These are phyloP conservation scores for Tetrapisispora nanseiensis DNA, from an alignment of 805 yeast species.

Conservation along the genomic window DNA sequence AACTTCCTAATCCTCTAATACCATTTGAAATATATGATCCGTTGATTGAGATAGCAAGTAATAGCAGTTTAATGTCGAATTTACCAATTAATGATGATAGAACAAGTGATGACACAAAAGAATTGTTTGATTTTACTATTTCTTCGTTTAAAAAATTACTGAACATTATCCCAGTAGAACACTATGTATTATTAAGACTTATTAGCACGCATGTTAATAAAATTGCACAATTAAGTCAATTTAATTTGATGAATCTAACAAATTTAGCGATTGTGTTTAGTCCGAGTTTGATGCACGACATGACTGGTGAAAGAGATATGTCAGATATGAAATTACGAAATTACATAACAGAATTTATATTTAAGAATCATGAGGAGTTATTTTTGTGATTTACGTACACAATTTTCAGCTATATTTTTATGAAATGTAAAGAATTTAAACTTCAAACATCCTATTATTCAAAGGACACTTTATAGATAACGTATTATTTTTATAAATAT, in stretches of 20 bases:
- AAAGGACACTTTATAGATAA: too few relatives aligned
- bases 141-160: slow-evolving; percentile 39
- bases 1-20: slow-evolving; percentile 77
- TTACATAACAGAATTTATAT: slow-evolving; percentile 62
- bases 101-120: slow-evolving; percentile 1
- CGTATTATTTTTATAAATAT: too few relatives aligned
- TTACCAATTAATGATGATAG: slow-evolving; percentile 16
- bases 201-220: slow-evolving; percentile 56
- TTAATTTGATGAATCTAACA: slow-evolving; percentile 73
- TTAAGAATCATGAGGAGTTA: not conserved
- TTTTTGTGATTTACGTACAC: not conserved
- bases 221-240: slow-evolving; percentile 42
- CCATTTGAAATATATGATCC: slow-evolving; percentile 59
- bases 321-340: slow-evolving; percentile 75
- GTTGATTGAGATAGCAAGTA: slow-evolving; percentile 45
- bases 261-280: slow-evolving; percentile 90
- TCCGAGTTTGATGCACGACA: slow-evolving; percentile 79
- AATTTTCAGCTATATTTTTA: too few relatives aligned
- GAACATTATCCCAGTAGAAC: slow-evolving; percentile 53
- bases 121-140: slow-evolving; percentile 15
- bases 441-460: too few relatives aligned
- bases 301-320: slow-evolving; percentile 72
- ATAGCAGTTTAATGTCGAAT: slow-evolving; percentile 14
- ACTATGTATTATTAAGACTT: slow-evolving; percentile 44
- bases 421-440: too few relatives aligned